Evolutionary conservation across 176 grass and related monocot species (phyloP).

Genomic region (Urochloa ruziziensis): DNA sequence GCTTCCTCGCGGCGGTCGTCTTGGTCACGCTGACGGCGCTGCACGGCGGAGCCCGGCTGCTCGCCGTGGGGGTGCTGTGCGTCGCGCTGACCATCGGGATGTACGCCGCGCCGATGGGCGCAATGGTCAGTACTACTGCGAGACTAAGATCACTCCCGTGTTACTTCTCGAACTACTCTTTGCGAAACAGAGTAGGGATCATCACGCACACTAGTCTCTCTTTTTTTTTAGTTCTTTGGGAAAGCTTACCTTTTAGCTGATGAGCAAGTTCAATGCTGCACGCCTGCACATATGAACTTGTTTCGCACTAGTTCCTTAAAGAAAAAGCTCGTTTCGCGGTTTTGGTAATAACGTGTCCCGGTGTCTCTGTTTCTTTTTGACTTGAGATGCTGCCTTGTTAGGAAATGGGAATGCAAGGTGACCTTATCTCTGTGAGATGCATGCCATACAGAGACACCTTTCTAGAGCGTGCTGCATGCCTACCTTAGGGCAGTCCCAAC

Average conservation of each 20-base stretch:
- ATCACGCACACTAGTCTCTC: neutral
- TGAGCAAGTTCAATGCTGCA: neutral
- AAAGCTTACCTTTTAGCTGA: neutral
- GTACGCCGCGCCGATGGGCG: constrained; percentile 63
- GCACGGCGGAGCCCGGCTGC: constrained; percentile 46
- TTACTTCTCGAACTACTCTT: neutral
- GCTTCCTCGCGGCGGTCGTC: constrained; percentile 48
- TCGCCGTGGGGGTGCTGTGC: constrained; percentile 53
- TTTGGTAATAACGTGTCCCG: neutral
- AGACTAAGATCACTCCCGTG: neutral
- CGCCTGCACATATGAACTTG: neutral
- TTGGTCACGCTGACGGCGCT: constrained; percentile 28
- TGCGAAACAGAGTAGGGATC: neutral
- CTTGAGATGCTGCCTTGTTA: neutral
- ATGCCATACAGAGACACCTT: neutral
- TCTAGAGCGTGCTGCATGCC: neutral
- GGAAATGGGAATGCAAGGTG: neutral
- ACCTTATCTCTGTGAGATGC: neutral
- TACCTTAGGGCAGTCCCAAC: no score
- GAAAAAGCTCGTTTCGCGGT: no score
- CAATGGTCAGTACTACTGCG: constrained; percentile 55
- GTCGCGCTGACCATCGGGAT: constrained; percentile 58
- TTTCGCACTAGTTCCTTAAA: no score
- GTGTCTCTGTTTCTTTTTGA: neutral
- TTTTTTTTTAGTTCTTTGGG: neutral